Evolutionary conservation across 148 eudicot genomes (phyloP), one percentile per base, ranked within the genome.

Genomic region (Camellia sinensis): DNA sequence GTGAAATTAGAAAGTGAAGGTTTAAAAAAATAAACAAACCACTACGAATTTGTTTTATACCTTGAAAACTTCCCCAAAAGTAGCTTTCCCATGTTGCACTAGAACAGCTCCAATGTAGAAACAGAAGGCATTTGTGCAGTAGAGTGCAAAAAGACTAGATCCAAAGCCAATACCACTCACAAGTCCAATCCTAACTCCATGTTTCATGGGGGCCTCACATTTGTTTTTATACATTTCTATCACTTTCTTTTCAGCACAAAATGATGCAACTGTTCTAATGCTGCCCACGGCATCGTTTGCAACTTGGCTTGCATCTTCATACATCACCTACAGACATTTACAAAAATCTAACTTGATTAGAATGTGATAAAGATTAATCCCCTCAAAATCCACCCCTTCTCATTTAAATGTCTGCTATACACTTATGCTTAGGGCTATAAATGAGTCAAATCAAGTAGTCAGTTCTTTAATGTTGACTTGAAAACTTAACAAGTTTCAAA

Each of bases 251-350:
- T 94, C 98, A 48, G 93, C 92, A 85, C 94, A 83, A 57, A 92
- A 94, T 17, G 98, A 94, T 53, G 93, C 93, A 45, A 92, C 92
- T 7, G 97, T 94, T 83, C 98, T 88, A 22, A 94, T 94, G 79
- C 94, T 83, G 71, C 94, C 94, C 22, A 94, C 92, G 3, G 98
- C 97, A 84, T 92, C 94, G 9, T 85, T 92, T 43, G 94, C 94
- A 43, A 94, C 90, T 83, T 92, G 97, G 75, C 98, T 94, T 8
- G 97, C 98, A 78, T 92, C 94, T 84, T 94, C 94, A 67, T 89
- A 94, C 94, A 83, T 92, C 19, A 87, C 50, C 96, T 92, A 84
- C 83, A 48, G 10, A 82, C 3, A 43, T 71, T 21, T 7, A n/a
- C 41, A 64, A 2, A 41, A 41, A 15, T 41, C 19, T 13, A 0